phyloP scores from a whole-genome alignment of 768 basidiomycete genomes.

The Amanita exitialis region DNA sequence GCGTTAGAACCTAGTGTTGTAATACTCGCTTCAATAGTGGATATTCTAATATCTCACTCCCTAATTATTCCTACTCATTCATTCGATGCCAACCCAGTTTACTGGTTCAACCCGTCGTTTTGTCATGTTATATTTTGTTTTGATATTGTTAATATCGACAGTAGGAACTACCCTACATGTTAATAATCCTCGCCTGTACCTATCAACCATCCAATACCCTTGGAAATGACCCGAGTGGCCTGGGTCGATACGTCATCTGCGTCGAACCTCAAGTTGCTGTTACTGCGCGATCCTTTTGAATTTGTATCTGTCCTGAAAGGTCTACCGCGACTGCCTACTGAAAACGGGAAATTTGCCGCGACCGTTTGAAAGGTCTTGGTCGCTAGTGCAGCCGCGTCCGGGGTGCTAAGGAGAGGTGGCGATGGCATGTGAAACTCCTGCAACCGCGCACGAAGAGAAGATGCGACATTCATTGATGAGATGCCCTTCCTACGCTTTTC shows the following conservation, averaged over 20 bases:
- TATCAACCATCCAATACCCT: constrained; percentile 94
- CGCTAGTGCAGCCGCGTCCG: constrained; percentile 75
- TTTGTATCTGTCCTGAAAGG: constrained; percentile 31
- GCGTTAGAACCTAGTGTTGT: neutral
- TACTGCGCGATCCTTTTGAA: constrained; percentile 30
- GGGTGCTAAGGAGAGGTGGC: constrained; percentile 57
- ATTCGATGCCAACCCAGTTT: too few relatives aligned
- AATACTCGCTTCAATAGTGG: neutral
- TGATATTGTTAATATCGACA: neutral
- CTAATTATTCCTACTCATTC: neutral
- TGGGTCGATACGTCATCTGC: constrained; percentile 60
- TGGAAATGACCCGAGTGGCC: constrained; percentile 71
- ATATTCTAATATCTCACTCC: neutral
- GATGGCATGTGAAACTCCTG: constrained; percentile 61
- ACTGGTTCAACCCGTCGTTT: neutral
- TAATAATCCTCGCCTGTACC: constrained; percentile 61
- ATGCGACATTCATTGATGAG: constrained; percentile 22
- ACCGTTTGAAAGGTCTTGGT: constrained; percentile 71
- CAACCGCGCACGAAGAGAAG: constrained; percentile 51
- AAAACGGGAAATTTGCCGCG: constrained; percentile 67
- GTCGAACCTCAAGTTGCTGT: constrained; percentile 30
- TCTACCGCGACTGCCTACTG: constrained; percentile 32
- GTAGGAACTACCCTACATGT: neutral
- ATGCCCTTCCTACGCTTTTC: constrained; percentile 8
- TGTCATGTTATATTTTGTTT: neutral